Base-by-base conservation (phyloP, 1,139 yeast genomes). In the Kurtzmaniella natalensis region DNA sequence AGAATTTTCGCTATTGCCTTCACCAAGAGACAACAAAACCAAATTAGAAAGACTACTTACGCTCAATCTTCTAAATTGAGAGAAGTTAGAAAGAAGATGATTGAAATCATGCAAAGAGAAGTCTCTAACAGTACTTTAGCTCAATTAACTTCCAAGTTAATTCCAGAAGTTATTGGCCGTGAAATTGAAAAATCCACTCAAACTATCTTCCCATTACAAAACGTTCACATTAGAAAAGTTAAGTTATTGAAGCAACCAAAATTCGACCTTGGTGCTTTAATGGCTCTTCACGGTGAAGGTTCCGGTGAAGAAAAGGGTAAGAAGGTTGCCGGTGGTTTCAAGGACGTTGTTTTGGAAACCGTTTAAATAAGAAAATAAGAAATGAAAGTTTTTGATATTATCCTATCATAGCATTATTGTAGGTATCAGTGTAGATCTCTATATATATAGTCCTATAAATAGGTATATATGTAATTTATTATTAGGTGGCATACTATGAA, bases 1-100 rank as follows among this genome's bases (percentile, higher is more conserved):
- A 64, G 74, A 59, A 61, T 69, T 41, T 69, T 69, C 48, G 72
- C 73, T 47, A 68, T 69, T 61, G 74, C 74, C 44, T 67, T 68
- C 69, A 69, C 74, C 59, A 66, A 66, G 61, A 68, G 72, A 66
- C 74, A 68, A 57, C 64, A 66, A 47, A 68, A 68, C 63, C 74
- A 68, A 56, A 65, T 68, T 48, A 68, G 61, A 58, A 68, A 66
- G 64, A 68, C 74, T 42, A 65, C 74, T 41, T 68, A 68, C 56
- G 74, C 74, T 54, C 72, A 68, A 60, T 56, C 71, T 38, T 67
- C 73, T 43, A 67, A 68, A 58, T 68, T 68, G 55, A 66, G 70
- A 61, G 74, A 67, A 55, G 64, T 68, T 43, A 65, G 74, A 65
- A 68, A 66, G 58, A 67, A 67, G 63, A 67, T 67, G 72, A 60